Evolutionary conservation across 2,329 filamentous ascomycete genomes (phyloP).

Genomic region (Cercospora citrullina): DNA sequence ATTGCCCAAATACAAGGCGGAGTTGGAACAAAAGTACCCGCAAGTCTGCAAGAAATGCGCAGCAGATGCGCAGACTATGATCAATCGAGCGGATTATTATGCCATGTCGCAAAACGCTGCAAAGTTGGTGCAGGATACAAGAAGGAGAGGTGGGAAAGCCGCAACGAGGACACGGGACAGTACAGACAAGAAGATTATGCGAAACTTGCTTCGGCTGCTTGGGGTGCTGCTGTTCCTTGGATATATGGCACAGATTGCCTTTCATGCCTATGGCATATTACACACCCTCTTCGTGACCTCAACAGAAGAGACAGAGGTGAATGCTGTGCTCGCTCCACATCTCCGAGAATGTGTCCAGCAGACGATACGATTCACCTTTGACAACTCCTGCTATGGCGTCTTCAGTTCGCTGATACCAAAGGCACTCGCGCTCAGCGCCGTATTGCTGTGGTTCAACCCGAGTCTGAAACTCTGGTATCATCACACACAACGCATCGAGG

Average conservation of each 20-base stretch:
- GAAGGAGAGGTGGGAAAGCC: constrained; percentile 34
- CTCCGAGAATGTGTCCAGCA: constrained; percentile 24
- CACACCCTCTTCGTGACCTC: constrained; percentile 6
- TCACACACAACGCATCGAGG: constrained; percentile 33
- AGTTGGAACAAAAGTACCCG: constrained; percentile 80
- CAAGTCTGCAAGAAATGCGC: constrained; percentile 83
- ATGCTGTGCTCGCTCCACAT: constrained; percentile 19
- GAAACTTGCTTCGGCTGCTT: constrained; percentile 28
- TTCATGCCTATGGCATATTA: constrained; percentile 34
- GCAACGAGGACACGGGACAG: constrained; percentile 51
- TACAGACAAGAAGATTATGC: constrained; percentile 39
- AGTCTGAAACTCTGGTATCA: constrained; percentile 36
- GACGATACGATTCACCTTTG: constrained; percentile 22
- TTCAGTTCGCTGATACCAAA: constrained; percentile 30
- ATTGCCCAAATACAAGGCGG: constrained; percentile 68
- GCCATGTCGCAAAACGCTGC: constrained; percentile 45
- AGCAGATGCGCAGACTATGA: constrained; percentile 61
- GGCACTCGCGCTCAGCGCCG: constrained; percentile 28
- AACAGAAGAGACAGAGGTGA: constrained; percentile 9
- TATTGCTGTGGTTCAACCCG: constrained; percentile 39
- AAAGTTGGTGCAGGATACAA: constrained; percentile 69
- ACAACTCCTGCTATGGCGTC: constrained; percentile 27
- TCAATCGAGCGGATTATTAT: constrained; percentile 38
- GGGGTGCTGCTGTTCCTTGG: constrained; percentile 27
- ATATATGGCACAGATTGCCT: constrained; percentile 32